A percentile compares a stretch with the other conserved stretches of the same genome.
These are phyloP conservation scores for Phaffomyces opuntiae DNA, from an alignment of 805 yeast genomes.

Conservation along the genomic window DNA sequence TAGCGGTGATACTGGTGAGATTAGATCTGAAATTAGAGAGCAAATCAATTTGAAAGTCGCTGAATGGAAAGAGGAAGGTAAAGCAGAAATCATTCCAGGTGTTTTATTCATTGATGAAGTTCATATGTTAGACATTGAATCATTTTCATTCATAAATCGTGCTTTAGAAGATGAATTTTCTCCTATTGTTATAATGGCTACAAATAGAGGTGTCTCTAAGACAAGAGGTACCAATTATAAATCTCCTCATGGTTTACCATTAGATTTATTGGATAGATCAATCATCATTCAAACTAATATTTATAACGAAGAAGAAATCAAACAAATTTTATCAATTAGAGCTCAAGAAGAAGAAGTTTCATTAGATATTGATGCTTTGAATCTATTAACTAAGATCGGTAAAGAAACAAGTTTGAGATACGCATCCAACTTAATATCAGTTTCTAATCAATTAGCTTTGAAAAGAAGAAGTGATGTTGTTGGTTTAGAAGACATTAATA, in stretches of 20 bases:
- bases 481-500: slow-evolving; percentile 77
- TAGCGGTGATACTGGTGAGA: slow-evolving; percentile 97
- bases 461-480: slow-evolving; percentile 70
- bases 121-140: slow-evolving; percentile 96
- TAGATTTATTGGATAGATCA: slow-evolving; percentile 88
- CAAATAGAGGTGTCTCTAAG: slow-evolving; percentile 90
- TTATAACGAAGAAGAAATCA: slow-evolving; percentile 77
- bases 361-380: slow-evolving; percentile 73
- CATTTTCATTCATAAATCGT: slow-evolving; percentile 90
- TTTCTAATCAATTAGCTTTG: slow-evolving; percentile 77
- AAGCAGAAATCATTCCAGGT: slow-evolving; percentile 96
- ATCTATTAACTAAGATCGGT: slow-evolving; percentile 83
- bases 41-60: slow-evolving; percentile 96
- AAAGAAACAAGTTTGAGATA: slow-evolving; percentile 87
- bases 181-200: slow-evolving; percentile 97
- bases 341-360: slow-evolving; percentile 94
- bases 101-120: slow-evolving; percentile 97
- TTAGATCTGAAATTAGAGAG: slow-evolving; percentile 89
- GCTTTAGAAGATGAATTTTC: slow-evolving; percentile 96
- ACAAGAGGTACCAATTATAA: slow-evolving; percentile 91
- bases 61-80: slow-evolving; percentile 98
- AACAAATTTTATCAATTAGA: slow-evolving; percentile 79
- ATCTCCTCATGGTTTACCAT: slow-evolving; percentile 97
- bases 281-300: slow-evolving; percentile 82
- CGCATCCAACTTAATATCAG: slow-evolving; percentile 85